A percentile compares a stretch with the other conserved stretches of the same genome.
Evolutionary conservation across 768 basidiomycete species (phyloP).

Genomic region (Trametes sanguinea): DNA sequence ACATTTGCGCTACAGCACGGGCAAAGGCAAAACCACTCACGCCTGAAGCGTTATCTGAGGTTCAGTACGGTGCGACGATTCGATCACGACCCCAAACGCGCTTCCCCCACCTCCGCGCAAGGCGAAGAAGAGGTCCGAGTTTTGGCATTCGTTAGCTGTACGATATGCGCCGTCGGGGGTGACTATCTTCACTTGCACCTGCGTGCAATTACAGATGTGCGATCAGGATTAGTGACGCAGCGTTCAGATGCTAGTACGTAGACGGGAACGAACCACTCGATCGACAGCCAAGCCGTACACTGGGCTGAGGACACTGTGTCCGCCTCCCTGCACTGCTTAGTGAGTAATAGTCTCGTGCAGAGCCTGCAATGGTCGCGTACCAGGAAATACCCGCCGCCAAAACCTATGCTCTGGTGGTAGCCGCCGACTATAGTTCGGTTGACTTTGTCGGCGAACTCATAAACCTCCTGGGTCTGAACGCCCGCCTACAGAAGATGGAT

Average conservation of each 20-base stretch:
- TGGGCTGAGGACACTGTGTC: slow-evolving; percentile 32
- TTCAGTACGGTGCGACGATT: slow-evolving; percentile 27
- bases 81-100: slow-evolving; percentile 39
- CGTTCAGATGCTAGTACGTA: too few relatives aligned
- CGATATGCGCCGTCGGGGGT: slow-evolving; percentile 52
- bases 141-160: slow-evolving; percentile 47
- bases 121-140: slow-evolving; percentile 56
- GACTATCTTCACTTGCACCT: slow-evolving; percentile 53
- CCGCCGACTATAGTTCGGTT: slow-evolving; percentile 41
- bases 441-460: slow-evolving; percentile 38
- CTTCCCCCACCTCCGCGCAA: slow-evolving; percentile 47
- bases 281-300: slow-evolving; percentile 36
- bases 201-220: neutral
- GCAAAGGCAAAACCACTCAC: neutral
- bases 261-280: slow-evolving; percentile 28
- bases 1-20: neutral
- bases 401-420: slow-evolving; percentile 38
- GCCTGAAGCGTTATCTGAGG: slow-evolving; percentile 11
- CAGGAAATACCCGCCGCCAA: slow-evolving; percentile 37
- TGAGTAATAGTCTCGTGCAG: too few relatives aligned
- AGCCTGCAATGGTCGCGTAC: slow-evolving; percentile 25
- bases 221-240: neutral
- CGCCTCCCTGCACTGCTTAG: slow-evolving; percentile 18
- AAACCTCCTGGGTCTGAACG: slow-evolving; percentile 33
- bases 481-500: slow-evolving; percentile 31